These are phyloP conservation scores for Nepenthes mirabilis DNA, from an alignment of 148 eudicot species.

Conservation along the genomic window DNA sequence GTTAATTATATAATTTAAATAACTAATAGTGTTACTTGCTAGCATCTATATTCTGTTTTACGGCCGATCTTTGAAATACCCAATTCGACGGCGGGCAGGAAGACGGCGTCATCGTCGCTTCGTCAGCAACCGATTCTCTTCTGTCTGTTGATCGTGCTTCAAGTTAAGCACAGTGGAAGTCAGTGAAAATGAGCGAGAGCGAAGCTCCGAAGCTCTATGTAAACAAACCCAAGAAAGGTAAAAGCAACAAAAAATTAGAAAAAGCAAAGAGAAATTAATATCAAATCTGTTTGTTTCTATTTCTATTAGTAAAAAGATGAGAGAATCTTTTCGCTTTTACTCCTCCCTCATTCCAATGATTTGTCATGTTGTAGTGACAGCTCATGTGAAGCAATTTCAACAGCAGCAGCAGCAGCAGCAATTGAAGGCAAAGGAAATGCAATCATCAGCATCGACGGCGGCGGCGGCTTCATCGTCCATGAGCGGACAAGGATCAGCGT, in stretches of 20 bases:
- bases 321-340: background rate
- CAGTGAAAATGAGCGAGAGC: background rate
- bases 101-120: too few species aligned
- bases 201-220: conserved; percentile 27
- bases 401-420: conserved; percentile 3
- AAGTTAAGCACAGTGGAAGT: too few species aligned
- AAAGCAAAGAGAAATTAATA: background rate
- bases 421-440: conserved; percentile 16
- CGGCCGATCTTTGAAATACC: too few species aligned
- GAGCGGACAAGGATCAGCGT: conserved; percentile 4
- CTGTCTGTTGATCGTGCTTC: too few species aligned
- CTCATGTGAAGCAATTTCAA: conserved; percentile 16
- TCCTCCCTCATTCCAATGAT: background rate
- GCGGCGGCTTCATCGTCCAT: conserved; percentile 6
- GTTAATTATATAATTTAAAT: too few species aligned
- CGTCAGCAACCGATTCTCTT: too few species aligned
- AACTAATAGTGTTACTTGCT: too few species aligned
- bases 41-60: too few species aligned
- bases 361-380: conserved; percentile 6
- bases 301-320: background rate
- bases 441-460: conserved; percentile 11
- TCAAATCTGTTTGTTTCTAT: background rate
- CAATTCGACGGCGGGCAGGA: too few species aligned
- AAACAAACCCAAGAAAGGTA: conserved; percentile 43
- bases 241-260: background rate